Conservation (phyloP, 768 basidiomycete species). For the Suillus subluteus region DNA sequence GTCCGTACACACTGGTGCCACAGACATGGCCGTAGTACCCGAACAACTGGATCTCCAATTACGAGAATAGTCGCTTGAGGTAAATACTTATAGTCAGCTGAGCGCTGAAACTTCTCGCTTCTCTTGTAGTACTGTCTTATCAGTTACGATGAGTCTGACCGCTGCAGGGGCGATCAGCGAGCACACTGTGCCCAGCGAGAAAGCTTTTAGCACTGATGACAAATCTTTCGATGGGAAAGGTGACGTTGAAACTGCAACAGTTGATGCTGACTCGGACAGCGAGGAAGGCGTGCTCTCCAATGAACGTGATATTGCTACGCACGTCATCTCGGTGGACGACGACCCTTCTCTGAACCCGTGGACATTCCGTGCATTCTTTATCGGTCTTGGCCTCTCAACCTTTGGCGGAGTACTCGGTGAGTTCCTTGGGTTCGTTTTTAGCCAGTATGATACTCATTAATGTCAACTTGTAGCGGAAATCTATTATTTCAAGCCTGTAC, state of each 20-base stretch:
- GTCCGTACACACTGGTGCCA: neutral
- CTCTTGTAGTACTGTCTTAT: neutral
- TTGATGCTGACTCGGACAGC: conserved; percentile 19
- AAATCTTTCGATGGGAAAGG: conserved; percentile 32
- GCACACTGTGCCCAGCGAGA: conserved; percentile 8
- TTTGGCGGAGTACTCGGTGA: conserved; percentile 53
- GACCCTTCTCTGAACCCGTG: conserved; percentile 49
- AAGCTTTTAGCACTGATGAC: conserved; percentile 20
- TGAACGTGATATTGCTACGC: conserved; percentile 47
- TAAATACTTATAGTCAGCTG: conserved; percentile 2
- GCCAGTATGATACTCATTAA: conserved; percentile 12
- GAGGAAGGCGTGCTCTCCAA: conserved; percentile 40
- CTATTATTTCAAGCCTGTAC: conserved; percentile 56
- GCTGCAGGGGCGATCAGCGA: conserved; percentile 1
- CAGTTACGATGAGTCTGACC: conserved; percentile 11
- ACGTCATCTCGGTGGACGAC: conserved; percentile 46
- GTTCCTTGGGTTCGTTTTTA: conserved; percentile 14
- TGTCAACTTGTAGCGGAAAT: conserved; percentile 42
- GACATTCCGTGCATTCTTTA: conserved; percentile 50
- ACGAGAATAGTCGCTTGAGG: conserved; percentile 9
- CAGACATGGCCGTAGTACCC: neutral
- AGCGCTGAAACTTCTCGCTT: too few relatives aligned
- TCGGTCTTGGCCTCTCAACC: conserved; percentile 49
- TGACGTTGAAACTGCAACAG: conserved; percentile 37
- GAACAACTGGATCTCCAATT: neutral